phyloP scores from a whole-genome alignment of 495 filamentous ascomycete species.

The Daldinia loculata region DNA sequence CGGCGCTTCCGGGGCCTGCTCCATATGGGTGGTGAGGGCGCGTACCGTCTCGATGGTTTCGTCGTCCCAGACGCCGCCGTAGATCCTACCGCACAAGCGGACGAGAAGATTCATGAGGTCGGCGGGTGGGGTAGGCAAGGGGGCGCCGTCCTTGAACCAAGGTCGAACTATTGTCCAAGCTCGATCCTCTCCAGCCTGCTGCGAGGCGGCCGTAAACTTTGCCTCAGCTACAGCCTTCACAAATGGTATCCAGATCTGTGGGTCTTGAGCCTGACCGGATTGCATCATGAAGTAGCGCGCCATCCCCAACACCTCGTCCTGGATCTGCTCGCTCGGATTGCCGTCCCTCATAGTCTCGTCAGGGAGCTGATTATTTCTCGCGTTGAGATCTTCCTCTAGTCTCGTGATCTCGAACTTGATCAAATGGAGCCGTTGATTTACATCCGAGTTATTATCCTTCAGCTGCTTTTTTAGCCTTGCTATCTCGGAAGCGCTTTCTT shows the following conservation, averaged over 20 bases:
- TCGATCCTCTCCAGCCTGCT: background rate
- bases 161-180: background rate
- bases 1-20: background rate
- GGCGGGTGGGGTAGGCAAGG: background rate
- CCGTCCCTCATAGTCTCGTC: background rate
- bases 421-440: too few species aligned
- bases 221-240: background rate
- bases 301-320: constrained; percentile 3
- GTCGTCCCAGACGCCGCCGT: background rate
- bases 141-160: background rate
- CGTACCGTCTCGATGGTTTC: background rate
- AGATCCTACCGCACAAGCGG: background rate
- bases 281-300: background rate
- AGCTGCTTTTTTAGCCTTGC: background rate
- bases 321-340: background rate
- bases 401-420: too few species aligned
- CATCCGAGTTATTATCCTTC: too few species aligned
- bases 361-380: background rate
- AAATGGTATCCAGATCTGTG: background rate
- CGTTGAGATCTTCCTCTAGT: too few species aligned
- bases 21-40: background rate
- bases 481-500: background rate
- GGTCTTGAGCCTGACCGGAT: background rate
- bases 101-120: background rate
- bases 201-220: background rate